Conservation (phyloP, 371 early-diverging fungal genomes). For the Blakeslea trispora region DNA sequence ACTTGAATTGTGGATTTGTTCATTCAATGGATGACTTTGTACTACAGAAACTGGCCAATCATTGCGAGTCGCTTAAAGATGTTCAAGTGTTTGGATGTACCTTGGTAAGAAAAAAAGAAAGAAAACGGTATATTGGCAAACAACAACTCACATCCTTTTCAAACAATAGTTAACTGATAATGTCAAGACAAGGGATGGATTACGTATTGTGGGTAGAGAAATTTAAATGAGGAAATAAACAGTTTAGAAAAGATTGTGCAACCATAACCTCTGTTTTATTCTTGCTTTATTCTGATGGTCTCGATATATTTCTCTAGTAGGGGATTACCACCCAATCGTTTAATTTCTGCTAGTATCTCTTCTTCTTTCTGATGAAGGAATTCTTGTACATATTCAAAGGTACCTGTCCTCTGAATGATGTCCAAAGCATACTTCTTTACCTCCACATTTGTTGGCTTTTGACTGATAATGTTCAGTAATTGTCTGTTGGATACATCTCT, state of each 20-base stretch:
- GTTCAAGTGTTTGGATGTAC: constrained; percentile 77
- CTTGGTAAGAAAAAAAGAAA: constrained; percentile 20
- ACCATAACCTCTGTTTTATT: no score
- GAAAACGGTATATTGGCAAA: neutral
- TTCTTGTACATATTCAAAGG: constrained; percentile 76
- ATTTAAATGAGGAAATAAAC: neutral
- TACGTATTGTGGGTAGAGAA: constrained; percentile 8
- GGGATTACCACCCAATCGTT: constrained; percentile 76
- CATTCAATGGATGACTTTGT: constrained; percentile 74
- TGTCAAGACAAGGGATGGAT: neutral
- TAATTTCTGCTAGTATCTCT: constrained; percentile 62
- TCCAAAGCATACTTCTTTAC: constrained; percentile 88
- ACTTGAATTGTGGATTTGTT: constrained; percentile 73
- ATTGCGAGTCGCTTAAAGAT: constrained; percentile 46
- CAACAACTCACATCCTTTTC: no score
- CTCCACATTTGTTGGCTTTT: constrained; percentile 76
- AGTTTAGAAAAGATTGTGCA: no score
- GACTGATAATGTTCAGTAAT: constrained; percentile 81
- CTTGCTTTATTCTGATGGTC: constrained; percentile 9
- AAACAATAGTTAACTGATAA: constrained; percentile 2
- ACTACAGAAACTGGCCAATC: constrained; percentile 51
- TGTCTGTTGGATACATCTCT: constrained; percentile 60
- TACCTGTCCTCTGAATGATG: constrained; percentile 72
- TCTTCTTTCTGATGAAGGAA: constrained; percentile 62
- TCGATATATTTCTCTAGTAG: constrained; percentile 56